Evolutionary conservation across 176 grass and related monocot genomes (phyloP).

Genomic region (Eleusine coracana): DNA sequence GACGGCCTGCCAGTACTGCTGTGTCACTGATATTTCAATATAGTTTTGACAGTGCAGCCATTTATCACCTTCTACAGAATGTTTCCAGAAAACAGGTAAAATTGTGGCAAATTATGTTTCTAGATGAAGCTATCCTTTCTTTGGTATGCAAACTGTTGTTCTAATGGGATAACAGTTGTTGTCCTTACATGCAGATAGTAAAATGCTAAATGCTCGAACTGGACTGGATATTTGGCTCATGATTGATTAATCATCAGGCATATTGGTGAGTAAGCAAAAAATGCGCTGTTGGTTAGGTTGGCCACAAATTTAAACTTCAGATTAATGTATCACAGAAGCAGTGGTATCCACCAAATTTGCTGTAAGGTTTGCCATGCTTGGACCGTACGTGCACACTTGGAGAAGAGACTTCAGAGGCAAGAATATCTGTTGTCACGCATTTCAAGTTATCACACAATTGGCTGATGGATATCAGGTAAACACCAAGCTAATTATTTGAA

Average conservation of each 20-base stretch:
- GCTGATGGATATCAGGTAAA: background rate
- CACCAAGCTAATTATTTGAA: background rate
- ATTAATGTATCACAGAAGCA: background rate
- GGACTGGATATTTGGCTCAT: background rate
- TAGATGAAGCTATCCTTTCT: background rate
- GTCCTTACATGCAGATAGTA: background rate
- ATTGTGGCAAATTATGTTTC: background rate
- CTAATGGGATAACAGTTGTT: constrained; percentile 5
- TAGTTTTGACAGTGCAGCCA: background rate
- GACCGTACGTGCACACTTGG: background rate
- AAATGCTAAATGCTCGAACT: background rate
- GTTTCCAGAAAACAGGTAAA: constrained; percentile 23
- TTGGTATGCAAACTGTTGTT: background rate
- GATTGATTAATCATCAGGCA: background rate
- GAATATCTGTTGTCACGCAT: background rate
- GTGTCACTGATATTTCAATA: background rate
- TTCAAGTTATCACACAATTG: background rate
- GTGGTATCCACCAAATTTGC: background rate
- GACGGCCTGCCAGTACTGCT: background rate
- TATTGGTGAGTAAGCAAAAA: background rate
- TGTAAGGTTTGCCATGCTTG: background rate
- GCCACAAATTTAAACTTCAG: background rate
- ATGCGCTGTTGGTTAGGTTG: background rate
- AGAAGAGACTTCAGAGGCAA: background rate
- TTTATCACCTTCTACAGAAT: background rate